Evolutionary conservation across 2,329 filamentous ascomycete species (phyloP), one percentile per base, ranked within the genome.

Genomic region (Acrodontium crateriforme): DNA sequence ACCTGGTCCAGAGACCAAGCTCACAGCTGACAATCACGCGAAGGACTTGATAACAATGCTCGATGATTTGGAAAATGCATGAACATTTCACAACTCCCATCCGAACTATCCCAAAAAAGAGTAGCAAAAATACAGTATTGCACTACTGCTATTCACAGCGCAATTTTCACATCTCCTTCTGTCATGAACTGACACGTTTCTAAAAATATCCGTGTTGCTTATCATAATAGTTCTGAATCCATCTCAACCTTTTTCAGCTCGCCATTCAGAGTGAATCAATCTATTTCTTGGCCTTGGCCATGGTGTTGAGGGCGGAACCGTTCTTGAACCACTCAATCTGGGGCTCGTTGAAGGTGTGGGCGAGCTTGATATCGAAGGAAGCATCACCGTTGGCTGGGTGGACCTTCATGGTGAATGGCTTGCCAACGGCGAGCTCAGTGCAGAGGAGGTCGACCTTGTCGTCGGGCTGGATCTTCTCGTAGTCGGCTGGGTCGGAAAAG

Each of bases 311-410:
- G 31, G 89, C 89, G 52, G 78, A 85, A 44, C 89, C 89, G 59
- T 95, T 91, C 71, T 84, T 85, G 74, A 98, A 98, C 89, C 89
- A 98, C 65, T 94, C 79, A 39, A 98, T 78, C 68, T 98, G 89
- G 46, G 80, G 74, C 58, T 83, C 83, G 71, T 98, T 98, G 77
- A 93, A 98, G 42, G 89, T 98, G 67, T 98, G 89, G 44, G 71
- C 70, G 47, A 98, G 75, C 62, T 80, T 69, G 47, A 93, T 55
- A 41, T 94, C 78, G 60, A 82, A 94, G 15, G 75, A 32, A 58
- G 74, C 59, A 50, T 50, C 47, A 42, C 85, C 85, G 45, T 89
- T 71, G 66, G 83, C 82, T 53, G 85, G 85, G 70, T 94, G 85
- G 33, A 98, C 85, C 40, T 69, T 70, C 62, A 95, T 76, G 40